Percentiles rank a stretch among this genome's conserved stretches.
Evolutionary conservation across 2,329 filamentous ascomycete species (phyloP).

Genomic region (Nannizziopsis barbatae): DNA sequence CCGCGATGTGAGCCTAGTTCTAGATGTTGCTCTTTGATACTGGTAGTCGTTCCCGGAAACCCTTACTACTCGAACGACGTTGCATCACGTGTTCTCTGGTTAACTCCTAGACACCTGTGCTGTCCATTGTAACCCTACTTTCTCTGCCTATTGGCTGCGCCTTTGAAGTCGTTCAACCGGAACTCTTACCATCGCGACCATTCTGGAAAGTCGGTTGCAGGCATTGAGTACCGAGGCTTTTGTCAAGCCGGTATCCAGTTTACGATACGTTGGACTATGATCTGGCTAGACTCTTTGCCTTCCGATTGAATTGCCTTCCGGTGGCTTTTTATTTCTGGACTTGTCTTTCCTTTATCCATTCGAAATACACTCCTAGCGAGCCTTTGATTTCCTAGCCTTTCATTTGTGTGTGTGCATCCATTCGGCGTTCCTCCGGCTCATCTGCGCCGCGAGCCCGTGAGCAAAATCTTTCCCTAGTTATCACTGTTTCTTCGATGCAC

Average conservation of each 20-base stretch:
- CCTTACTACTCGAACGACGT: slow-evolving; percentile 19
- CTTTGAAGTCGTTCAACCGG: not conserved
- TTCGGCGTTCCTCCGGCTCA: slow-evolving; percentile 14
- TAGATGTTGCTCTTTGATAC: slow-evolving; percentile 63
- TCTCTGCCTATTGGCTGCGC: not conserved
- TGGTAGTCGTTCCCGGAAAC: too few relatives aligned
- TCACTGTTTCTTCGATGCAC: not conserved
- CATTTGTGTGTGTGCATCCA: slow-evolving; percentile 17
- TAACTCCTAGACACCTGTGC: not conserved
- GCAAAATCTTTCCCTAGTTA: slow-evolving; percentile 4
- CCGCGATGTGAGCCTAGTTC: slow-evolving; percentile 89
- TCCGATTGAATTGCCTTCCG: slow-evolving; percentile 9
- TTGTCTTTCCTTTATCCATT: not conserved
- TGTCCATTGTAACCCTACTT: not conserved
- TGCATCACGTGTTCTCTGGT: not conserved
- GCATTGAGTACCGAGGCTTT: not conserved
- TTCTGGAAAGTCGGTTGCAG: not conserved
- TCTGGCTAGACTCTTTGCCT: too few relatives aligned
- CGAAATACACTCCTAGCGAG: slow-evolving; percentile 14
- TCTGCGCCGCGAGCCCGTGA: not conserved
- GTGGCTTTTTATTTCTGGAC: not conserved
- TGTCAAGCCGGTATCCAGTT: not conserved
- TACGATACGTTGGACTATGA: not conserved
- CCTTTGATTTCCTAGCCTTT: slow-evolving; percentile 10
- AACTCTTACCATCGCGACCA: not conserved